phyloP scores from a whole-genome alignment of 2,329 filamentous ascomycete species.

The Cladophialophora exuberans region DNA sequence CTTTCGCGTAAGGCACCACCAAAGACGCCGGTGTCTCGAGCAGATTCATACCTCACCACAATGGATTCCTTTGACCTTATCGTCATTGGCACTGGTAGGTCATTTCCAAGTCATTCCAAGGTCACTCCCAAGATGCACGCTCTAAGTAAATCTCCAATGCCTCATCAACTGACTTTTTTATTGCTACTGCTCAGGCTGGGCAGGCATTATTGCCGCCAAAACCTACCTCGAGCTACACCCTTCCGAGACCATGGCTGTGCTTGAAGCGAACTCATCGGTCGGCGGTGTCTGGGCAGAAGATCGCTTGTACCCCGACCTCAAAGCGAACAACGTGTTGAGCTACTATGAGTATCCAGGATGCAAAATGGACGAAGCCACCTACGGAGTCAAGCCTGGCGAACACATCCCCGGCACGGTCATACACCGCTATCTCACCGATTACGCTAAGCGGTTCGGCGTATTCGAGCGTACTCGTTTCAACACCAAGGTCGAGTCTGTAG shows the following conservation, averaged over 20 bases:
- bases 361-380: slow-evolving; percentile 64
- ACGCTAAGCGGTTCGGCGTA: slow-evolving; percentile 58
- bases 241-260: slow-evolving; percentile 56
- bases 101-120: neutral
- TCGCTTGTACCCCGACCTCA: slow-evolving; percentile 68
- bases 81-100: slow-evolving; percentile 55
- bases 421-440: slow-evolving; percentile 61
- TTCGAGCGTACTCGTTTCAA: slow-evolving; percentile 53
- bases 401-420: slow-evolving; percentile 63
- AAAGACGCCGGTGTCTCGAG: too few relatives aligned
- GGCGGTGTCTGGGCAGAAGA: slow-evolving; percentile 74
- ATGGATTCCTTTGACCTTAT: slow-evolving; percentile 30
- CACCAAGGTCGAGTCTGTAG: slow-evolving; percentile 54
- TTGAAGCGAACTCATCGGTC: slow-evolving; percentile 61
- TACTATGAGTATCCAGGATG: slow-evolving; percentile 76
- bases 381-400: slow-evolving; percentile 52
- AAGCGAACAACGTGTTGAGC: slow-evolving; percentile 73
- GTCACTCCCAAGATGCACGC: slow-evolving; percentile 65
- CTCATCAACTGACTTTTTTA: slow-evolving; percentile 2
- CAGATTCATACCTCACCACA: too few relatives aligned
- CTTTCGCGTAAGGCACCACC: too few relatives aligned
- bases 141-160: too few relatives aligned
- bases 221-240: slow-evolving; percentile 64
- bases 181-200: slow-evolving; percentile 45
- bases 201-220: slow-evolving; percentile 65